Evolutionary conservation across 495 filamentous ascomycete genomes (phyloP).

Genomic region (Podospora pseudocomata): DNA sequence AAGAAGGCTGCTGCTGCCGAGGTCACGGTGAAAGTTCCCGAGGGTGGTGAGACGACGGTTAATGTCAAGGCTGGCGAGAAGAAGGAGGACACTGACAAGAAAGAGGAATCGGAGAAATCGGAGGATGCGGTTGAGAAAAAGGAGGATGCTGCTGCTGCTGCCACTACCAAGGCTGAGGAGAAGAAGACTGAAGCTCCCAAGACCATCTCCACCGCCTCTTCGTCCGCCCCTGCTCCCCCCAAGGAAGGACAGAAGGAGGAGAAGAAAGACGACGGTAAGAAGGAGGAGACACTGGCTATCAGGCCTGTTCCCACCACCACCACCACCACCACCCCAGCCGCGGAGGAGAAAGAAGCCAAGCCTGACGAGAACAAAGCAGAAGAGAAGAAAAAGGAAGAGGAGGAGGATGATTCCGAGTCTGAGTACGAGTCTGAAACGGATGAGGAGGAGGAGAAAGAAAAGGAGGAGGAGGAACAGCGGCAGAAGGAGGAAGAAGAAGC

Average conservation of each 20-base stretch:
- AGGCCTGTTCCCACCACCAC: not conserved
- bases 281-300: not conserved
- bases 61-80: not conserved
- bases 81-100: not conserved
- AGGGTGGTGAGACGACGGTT: not conserved
- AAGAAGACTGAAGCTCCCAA: not conserved
- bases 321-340: not conserved
- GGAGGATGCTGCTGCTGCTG: not conserved
- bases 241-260: not conserved
- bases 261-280: not conserved
- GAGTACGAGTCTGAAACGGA: not conserved
- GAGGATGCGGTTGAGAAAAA: not conserved
- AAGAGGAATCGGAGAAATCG: not conserved
- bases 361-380: not conserved
- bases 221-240: not conserved
- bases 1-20: slow-evolving; percentile 16
- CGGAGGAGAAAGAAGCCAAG: not conserved
- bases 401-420: not conserved
- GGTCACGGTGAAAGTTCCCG: not conserved
- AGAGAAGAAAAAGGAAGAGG: not conserved
- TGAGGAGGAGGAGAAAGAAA: not conserved
- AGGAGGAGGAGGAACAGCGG: slow-evolving; percentile 1
- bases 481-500: slow-evolving; percentile 9
- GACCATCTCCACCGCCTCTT: not conserved
- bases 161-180: not conserved